Base-by-base conservation (phyloP, 768 basidiomycete species). In the Lactarius hengduanensis region DNA sequence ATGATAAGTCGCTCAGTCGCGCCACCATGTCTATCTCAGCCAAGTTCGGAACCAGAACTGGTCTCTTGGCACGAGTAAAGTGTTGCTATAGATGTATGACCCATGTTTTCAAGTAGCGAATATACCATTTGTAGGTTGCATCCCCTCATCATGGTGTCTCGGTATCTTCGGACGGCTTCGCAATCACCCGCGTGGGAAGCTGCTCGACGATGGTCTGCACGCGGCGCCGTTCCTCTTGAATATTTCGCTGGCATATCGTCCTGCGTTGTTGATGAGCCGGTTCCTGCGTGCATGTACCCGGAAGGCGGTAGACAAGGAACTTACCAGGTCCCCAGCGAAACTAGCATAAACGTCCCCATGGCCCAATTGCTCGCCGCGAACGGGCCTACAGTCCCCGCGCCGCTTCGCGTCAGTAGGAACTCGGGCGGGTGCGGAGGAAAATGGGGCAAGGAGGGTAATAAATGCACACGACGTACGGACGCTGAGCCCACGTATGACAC, bases 331-430 rank as follows among this genome's bases (percentile, higher is more conserved):
- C 85, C 86, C 2, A 86, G 62, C 3, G 91, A 88, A 47, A 92
- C 80, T 26, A 87, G 68, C 69, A 84, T 77, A 72, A 91, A 94
- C 2, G 91, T 87, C 7, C 85, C 89, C 22, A 91, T 81, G 16
- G 88, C 90, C 92, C 92, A 94, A 73, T 91, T 85, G 3, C 84
- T 87, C 43, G 90, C 91, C 45, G 84, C 80, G 64, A 89, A 80
- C 1, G 86, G 81, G 38, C 80, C 91, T 90, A 65, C 32, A 64
- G 1, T 40, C 10, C 45, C 28, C 54, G 34, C 11, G n/a, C 47
- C 57, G 4, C 34, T 36, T 30, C 43, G 38, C 28, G 60, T 66
- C 55, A 66, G 55, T 22, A 8, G 11, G 22, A 22, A 50, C 32
- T 16, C 30, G 13, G 28, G 28, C 54, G 16, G 20, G 28, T 6